phyloP scores from a whole-genome alignment of 1,284 basidiomycete species.

The Singerocomus inundabilis region DNA sequence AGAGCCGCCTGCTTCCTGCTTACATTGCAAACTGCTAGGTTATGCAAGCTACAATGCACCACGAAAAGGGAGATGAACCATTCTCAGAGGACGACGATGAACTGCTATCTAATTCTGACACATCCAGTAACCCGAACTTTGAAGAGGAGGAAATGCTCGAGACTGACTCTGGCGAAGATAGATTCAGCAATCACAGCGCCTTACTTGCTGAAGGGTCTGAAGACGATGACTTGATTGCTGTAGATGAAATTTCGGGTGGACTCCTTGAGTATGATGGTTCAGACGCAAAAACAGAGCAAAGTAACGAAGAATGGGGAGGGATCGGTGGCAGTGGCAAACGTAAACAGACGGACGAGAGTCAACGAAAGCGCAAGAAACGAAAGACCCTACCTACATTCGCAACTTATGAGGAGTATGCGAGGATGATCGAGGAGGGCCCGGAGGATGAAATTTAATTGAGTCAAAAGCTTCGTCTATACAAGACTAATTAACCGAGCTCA shows the following conservation, averaged over 20 bases:
- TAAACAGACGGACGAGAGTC: conserved; percentile 52
- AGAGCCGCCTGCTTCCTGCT: no score
- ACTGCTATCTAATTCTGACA: conserved; percentile 37
- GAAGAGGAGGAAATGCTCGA: conserved; percentile 27
- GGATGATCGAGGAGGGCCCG: conserved; percentile 76
- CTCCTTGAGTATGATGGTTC: conserved; percentile 61
- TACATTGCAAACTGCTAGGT: conserved; percentile 51
- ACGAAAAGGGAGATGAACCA: conserved; percentile 35
- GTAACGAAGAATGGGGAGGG: conserved; percentile 52
- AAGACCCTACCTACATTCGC: conserved; percentile 84
- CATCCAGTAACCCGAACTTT: conserved; percentile 34
- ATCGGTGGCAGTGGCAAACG: conserved; percentile 34
- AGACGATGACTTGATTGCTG: conserved; percentile 62
- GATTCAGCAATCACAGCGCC: conserved; percentile 38
- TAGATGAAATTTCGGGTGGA: conserved; percentile 52
- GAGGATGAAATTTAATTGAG: no score
- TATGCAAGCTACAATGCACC: conserved; percentile 82
- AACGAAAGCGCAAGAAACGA: conserved; percentile 70
- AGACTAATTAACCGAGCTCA: no score
- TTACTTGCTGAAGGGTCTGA: conserved; percentile 67
- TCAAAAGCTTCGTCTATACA: no score
- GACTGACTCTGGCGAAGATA: conserved; percentile 26
- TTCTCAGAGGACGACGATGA: conserved; percentile 29
- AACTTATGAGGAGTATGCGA: conserved; percentile 93
- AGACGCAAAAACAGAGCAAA: conserved; percentile 42